Conservation (phyloP, 2,329 filamentous ascomycete genomes). For the Ploettnerulaceae sp. region DNA sequence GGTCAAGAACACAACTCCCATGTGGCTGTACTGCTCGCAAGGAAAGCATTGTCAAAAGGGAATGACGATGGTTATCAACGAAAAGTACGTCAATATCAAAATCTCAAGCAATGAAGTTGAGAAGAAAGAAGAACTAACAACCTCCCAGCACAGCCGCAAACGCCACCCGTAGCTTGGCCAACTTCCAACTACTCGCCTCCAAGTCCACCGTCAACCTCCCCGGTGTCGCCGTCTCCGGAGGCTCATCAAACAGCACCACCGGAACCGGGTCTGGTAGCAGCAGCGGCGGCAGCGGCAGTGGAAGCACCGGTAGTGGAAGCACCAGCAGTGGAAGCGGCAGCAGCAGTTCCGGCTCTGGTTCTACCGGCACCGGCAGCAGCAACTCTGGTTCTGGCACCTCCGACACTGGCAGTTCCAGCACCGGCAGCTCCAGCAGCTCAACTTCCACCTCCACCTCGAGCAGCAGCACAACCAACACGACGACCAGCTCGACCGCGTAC, state of each 20-base stretch:
- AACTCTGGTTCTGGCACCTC: too few relatives aligned
- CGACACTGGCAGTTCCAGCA: too few relatives aligned
- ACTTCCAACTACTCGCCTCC: slow-evolving; percentile 35
- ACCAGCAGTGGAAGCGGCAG: slow-evolving; percentile 4
- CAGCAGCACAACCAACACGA: background rate
- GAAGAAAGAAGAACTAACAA: slow-evolving; percentile 13
- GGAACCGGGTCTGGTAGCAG: background rate
- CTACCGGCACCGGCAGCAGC: too few relatives aligned
- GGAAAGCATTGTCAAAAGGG: slow-evolving; percentile 62
- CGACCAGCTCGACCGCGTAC: slow-evolving; percentile 4
- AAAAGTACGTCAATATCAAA: slow-evolving; percentile 44
- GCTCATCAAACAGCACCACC: slow-evolving; percentile 13
- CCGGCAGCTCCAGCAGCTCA: too few relatives aligned
- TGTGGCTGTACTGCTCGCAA: slow-evolving; percentile 78
- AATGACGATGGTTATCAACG: slow-evolving; percentile 41
- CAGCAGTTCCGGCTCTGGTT: background rate
- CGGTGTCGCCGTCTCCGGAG: slow-evolving; percentile 22
- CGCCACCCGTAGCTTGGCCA: slow-evolving; percentile 45
- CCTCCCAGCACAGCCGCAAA: slow-evolving; percentile 39
- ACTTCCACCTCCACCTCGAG: slow-evolving; percentile 1
- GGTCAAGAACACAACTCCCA: slow-evolving; percentile 62
- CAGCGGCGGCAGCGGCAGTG: background rate
- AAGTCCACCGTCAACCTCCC: slow-evolving; percentile 40
- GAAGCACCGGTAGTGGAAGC: background rate
- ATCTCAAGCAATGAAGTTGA: background rate